phyloP scores from a whole-genome alignment of 2,329 filamentous ascomycete genomes.

The Erysiphe pulchra region DNA sequence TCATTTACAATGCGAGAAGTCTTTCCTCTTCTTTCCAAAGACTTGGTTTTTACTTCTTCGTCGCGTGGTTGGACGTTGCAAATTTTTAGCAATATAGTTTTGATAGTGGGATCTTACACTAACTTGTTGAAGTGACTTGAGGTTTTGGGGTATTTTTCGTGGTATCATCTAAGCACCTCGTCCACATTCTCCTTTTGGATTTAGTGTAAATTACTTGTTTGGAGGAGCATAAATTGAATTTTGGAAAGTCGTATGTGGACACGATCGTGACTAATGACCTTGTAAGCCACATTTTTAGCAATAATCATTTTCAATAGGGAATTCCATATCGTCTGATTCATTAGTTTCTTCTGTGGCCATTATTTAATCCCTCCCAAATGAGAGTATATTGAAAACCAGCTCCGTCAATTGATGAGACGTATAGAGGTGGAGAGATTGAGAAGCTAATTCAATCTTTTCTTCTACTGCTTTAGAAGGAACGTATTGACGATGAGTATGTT shows the following conservation, averaged over 20 bases:
- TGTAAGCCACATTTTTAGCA: too few species aligned
- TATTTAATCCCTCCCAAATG: too few species aligned
- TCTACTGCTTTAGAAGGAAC: too few species aligned
- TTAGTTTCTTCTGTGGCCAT: too few species aligned
- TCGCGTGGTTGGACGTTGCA: neutral
- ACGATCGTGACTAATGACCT: too few species aligned
- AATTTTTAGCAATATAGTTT: neutral
- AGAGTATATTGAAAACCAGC: too few species aligned
- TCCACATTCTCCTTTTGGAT: neutral
- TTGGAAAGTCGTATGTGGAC: too few species aligned
- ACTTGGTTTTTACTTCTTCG: neutral
- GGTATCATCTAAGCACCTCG: neutral
- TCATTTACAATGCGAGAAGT: neutral
- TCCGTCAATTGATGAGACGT: too few species aligned
- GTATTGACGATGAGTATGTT: neutral
- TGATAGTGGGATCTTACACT: neutral
- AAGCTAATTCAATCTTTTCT: too few species aligned
- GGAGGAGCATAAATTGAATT: neutral
- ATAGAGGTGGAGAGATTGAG: too few species aligned
- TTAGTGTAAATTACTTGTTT: neutral
- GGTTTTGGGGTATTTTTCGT: neutral
- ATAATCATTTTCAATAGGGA: too few species aligned
- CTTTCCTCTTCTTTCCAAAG: neutral
- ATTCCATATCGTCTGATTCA: too few species aligned
- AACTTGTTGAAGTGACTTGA: neutral